Evolutionary conservation across 2,329 filamentous ascomycete genomes (phyloP), one percentile per base, ranked within the genome.

Genomic region (Lecanoromycetidae sp.): DNA sequence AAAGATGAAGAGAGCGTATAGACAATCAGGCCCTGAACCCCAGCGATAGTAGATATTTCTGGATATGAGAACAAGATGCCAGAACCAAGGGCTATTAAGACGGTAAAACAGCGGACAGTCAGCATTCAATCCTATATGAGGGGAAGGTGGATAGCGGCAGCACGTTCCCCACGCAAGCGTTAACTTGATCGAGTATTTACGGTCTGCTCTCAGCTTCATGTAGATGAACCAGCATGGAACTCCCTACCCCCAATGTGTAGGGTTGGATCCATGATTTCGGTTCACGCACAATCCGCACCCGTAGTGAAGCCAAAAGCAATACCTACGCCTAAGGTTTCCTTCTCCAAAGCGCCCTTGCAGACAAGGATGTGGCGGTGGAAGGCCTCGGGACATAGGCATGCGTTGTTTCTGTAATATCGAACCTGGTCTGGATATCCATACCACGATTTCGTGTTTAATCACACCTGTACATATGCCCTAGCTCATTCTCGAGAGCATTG

Each of bases 101-200:
- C 38, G 44, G 27, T 41, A 50, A 57, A 52, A 51, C 43, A 45
- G 54, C 49, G 48, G 61, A 57, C 58, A 61, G 64, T 76, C 65
- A 75, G 71, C 66, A 61, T 44, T 54, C 48, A 51, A 46, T 48
- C 55, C 39, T 39, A 41, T 29, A 42, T 7, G 12, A 46, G 53
- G 63, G 65, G 63, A 68, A 66, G 70, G 59, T 60, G 55, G 59
- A 49, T 63, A 63, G 78, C 84, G 84, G 84, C 84, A 88, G 83
- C 84, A 90, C 85, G 75, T 88, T 90, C 84, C 85, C 81, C 85
- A 90, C 85, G 85, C 85, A 91, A 91, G 85, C 82, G 87, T 90
- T 91, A 90, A 85, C 85, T 91, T 91, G 85, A 85, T 91, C 85
- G 84, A 90, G 84, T 90, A 80, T 69, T 83, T 72, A 88, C 85